Base-by-base conservation (phyloP, 352 stramenopile genomes). In the Phytophthora megakarya region DNA sequence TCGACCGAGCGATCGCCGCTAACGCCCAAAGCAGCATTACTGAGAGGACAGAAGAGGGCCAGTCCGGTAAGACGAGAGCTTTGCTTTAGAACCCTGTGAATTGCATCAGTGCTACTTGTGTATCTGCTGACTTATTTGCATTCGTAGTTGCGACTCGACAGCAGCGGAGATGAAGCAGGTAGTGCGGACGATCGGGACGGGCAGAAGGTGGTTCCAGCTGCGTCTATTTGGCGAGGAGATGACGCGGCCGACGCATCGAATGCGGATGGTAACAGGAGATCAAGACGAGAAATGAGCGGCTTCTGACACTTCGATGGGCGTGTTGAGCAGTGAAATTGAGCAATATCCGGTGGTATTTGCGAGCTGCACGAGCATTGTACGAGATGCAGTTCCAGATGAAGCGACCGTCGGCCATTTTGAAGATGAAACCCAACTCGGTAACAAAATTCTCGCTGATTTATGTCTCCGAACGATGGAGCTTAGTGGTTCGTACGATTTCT, bases 331-430 rank as follows among this genome's bases (percentile, higher is more conserved):
- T 72, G 1, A 88, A 92, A 47, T 58, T 89, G 23, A 76, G 68
- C 16, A 83, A 79, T 11, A 67, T 84, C 12, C 74, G 74, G 9
- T 73, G 73, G 7, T 95, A 90, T 61, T 59, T 95, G 8, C 68
- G 76, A 38, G 81, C 81, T 3, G 76, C 80, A 8, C 71, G 86
- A 11, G 73, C 78, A 18, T 50, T 95, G 22, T 95, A 92, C 43
- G 79, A 93, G 32, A 73, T 89, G 43, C 84, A 93, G 45, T 89
- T 78, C 45, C 80, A 90, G 58, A 77, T 86, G 68, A 93, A 89
- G 65, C 68, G 84, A 18, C 84, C 81, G 1, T 79, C 76, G 16
- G 84, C 81, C 12, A 88, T 93, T 33, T 60, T 92, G 32, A 86
- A 88, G 65, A 90, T 87, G 67, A 92, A 90, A 44, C 46, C 72